A percentile compares a stretch with the other conserved stretches of the same genome.
Conservation (phyloP, 768 basidiomycete species). For the Cystofilobasidium macerans region DNA sequence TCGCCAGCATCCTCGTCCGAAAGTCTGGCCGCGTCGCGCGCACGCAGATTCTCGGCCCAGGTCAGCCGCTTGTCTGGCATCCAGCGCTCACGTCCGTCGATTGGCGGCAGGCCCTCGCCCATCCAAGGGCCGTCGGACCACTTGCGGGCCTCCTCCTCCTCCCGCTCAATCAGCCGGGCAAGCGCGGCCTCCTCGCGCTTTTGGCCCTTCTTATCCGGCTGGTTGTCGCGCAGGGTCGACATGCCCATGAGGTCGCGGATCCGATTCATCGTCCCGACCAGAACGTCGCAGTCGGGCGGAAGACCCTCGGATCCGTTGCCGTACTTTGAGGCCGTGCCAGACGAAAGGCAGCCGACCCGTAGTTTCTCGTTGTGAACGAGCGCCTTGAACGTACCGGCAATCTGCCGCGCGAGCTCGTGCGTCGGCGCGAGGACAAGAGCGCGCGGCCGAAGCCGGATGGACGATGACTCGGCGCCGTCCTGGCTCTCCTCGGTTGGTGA, state of each 20-base stretch:
- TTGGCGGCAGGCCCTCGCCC: conserved; percentile 28
- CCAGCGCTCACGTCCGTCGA: conserved; percentile 25
- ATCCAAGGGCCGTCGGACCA: conserved; percentile 15
- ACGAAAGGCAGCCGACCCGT: conserved; percentile 58
- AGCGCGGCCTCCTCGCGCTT: neutral
- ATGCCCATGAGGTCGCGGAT: conserved; percentile 20
- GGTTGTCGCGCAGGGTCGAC: neutral
- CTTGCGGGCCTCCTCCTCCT: conserved; percentile 22
- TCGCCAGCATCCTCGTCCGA: conserved; percentile 37
- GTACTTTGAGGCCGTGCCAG: neutral
- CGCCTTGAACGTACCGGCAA: conserved; percentile 60
- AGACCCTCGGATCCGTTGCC: neutral
- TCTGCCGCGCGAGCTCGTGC: conserved; percentile 75
- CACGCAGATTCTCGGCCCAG: conserved; percentile 52
- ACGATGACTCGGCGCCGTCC: neutral
- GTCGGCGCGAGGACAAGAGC: conserved; percentile 76
- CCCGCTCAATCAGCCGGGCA: neutral
- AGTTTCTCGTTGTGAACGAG: conserved; percentile 65
- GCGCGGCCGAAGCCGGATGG: conserved; percentile 49
- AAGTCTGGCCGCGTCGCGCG: conserved; percentile 41
- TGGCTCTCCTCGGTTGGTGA: neutral
- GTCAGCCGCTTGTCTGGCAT: conserved; percentile 43
- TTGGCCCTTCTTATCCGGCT: conserved; percentile 1
- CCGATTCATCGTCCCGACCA: conserved; percentile 17
- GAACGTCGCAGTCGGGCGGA: conserved; percentile 15